phyloP scores from a whole-genome alignment of 2,329 filamentous ascomycete species.

The Alternaria brassicicola region DNA sequence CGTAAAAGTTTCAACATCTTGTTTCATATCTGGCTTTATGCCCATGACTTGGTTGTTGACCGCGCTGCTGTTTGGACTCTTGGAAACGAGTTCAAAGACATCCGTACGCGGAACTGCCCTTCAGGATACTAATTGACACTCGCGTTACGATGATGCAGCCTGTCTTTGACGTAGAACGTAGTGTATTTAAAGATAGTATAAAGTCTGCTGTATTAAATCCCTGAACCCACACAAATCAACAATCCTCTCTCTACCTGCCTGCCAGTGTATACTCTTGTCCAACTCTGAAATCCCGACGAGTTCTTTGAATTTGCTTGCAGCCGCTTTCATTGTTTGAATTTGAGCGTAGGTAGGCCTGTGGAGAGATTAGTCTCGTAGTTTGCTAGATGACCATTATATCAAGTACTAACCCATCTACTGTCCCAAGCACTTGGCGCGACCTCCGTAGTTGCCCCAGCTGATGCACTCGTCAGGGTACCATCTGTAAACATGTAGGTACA shows the following conservation, averaged over 20 bases:
- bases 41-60: too few species aligned
- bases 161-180: neutral
- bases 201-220: neutral
- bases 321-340: neutral
- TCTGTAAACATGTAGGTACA: too few species aligned
- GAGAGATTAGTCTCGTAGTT: neutral
- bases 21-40: too few species aligned
- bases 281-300: neutral
- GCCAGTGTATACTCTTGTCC: accelerated
- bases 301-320: neutral
- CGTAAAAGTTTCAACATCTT: too few species aligned
- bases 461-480: neutral
- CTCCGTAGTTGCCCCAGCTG: neutral
- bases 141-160: too few species aligned
- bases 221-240: neutral
- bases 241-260: neutral
- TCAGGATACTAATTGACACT: too few species aligned
- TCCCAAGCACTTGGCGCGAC: neutral
- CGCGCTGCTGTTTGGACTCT: too few species aligned
- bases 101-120: too few species aligned
- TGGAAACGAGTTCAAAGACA: too few species aligned
- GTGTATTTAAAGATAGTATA: neutral
- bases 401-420: accelerated
- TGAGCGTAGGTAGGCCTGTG: neutral
- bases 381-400: accelerated